Evolutionary conservation across 306 rosid species (phyloP).

Genomic region (Cucurbita pepo): DNA sequence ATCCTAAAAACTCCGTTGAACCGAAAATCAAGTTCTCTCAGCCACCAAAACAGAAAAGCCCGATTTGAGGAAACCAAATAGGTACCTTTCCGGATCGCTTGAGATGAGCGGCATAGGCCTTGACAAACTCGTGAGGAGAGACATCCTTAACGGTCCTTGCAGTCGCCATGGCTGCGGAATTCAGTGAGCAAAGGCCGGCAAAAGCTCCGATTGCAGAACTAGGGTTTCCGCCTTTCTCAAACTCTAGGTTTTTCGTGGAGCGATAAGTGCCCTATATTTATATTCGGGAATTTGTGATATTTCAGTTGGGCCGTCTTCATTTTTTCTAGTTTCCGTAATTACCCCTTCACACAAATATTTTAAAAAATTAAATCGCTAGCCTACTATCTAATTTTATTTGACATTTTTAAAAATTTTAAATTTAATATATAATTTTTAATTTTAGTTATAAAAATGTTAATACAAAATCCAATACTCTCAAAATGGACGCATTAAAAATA

Average conservation of each 20-base stretch:
- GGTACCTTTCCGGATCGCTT: constrained; percentile 51
- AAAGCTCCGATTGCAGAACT: not conserved
- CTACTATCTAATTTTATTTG: too few relatives aligned
- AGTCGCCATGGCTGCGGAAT: constrained; percentile 16
- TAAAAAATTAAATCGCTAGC: not conserved
- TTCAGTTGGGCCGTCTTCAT: not conserved
- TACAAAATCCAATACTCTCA: too few relatives aligned
- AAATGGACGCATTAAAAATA: too few relatives aligned
- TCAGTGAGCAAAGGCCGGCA: not conserved
- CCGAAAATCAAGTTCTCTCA: not conserved
- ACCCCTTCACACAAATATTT: not conserved
- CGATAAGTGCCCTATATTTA: not conserved
- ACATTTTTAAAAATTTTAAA: too few relatives aligned
- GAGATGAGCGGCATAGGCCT: constrained; percentile 60
- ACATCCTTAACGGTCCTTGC: constrained; percentile 55
- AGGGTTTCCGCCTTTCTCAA: constrained; percentile 2
- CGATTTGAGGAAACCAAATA: not conserved
- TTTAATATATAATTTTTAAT: too few relatives aligned
- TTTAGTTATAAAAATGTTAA: too few relatives aligned
- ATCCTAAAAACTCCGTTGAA: not conserved
- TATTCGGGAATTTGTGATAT: not conserved
- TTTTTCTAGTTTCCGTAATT: not conserved
- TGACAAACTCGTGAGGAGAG: constrained; percentile 58
- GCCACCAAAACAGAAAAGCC: not conserved
- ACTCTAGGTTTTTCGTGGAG: not conserved